Evolutionary conservation across 805 yeast species (phyloP).

Genomic region (Kluyveromyces starmeri): DNA sequence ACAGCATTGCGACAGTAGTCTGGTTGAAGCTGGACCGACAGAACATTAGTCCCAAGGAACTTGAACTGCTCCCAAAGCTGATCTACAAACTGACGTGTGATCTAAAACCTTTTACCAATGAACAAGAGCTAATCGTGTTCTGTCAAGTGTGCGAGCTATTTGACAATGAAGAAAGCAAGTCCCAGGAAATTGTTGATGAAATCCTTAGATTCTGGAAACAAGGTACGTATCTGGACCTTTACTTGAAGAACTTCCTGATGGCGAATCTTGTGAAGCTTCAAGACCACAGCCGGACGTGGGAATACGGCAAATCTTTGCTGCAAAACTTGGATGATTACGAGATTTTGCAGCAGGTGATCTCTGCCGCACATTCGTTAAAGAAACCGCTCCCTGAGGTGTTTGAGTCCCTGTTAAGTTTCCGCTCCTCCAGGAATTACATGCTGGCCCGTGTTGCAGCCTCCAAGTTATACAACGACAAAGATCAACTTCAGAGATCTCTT

Average conservation of each 20-base stretch:
- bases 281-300: conserved; percentile 37
- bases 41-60: conserved; percentile 37
- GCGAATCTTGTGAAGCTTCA: conserved; percentile 36
- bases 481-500: conserved; percentile 26
- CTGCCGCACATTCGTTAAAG: conserved; percentile 30
- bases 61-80: conserved; percentile 45
- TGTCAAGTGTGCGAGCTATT: conserved; percentile 39
- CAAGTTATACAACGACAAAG: conserved; percentile 9
- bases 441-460: conserved; percentile 45
- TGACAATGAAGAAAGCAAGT: conserved; percentile 20
- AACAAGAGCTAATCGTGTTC: conserved; percentile 61
- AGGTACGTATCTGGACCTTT: conserved; percentile 40
- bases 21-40: conserved; percentile 35
- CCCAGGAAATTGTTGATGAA: conserved; percentile 30
- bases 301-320: conserved; percentile 35
- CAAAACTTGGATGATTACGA: conserved; percentile 60
- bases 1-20: conserved; percentile 38
- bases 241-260: conserved; percentile 47
- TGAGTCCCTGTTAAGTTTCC: conserved; percentile 21
- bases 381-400: conserved; percentile 26
- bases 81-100: conserved; percentile 49
- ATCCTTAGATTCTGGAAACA: conserved; percentile 14
- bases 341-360: conserved; percentile 21
- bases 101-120: conserved; percentile 41
- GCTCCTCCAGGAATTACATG: conserved; percentile 45